phyloP scores from a whole-genome alignment of 2,329 filamentous ascomycete genomes.

The Fusarium chlamydosporum region DNA sequence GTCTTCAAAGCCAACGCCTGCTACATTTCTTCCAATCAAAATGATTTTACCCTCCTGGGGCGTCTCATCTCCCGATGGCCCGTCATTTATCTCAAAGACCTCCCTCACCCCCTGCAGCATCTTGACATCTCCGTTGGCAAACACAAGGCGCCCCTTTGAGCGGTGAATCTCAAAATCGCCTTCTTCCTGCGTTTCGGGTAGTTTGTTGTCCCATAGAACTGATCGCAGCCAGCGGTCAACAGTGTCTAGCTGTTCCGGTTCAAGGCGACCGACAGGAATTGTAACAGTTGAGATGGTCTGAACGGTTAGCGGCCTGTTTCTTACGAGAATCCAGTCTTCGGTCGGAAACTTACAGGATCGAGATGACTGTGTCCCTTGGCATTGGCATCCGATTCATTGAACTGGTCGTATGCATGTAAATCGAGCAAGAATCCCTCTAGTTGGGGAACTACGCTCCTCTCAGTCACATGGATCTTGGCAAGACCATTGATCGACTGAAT shows the following conservation, averaged over 20 bases:
- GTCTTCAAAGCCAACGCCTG: slow-evolving; percentile 64
- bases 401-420: slow-evolving; percentile 90
- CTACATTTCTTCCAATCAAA: slow-evolving; percentile 72
- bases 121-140: slow-evolving; percentile 75
- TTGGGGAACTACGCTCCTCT: slow-evolving; percentile 82
- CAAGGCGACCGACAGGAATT: slow-evolving; percentile 74
- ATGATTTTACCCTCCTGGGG: slow-evolving; percentile 69
- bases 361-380: slow-evolving; percentile 89
- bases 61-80: slow-evolving; percentile 54
- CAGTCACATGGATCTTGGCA: slow-evolving; percentile 85
- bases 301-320: slow-evolving; percentile 31
- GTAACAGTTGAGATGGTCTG: slow-evolving; percentile 88
- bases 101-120: slow-evolving; percentile 94
- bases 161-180: slow-evolving; percentile 84
- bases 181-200: slow-evolving; percentile 63
- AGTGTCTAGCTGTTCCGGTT: slow-evolving; percentile 67
- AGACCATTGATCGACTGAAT: slow-evolving; percentile 90
- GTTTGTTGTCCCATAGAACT: slow-evolving; percentile 83
- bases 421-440: slow-evolving; percentile 91
- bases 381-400: slow-evolving; percentile 78
- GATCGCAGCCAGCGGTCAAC: slow-evolving; percentile 87
- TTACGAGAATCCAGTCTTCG: not conserved
- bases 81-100: slow-evolving; percentile 90
- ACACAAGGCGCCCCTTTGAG: slow-evolving; percentile 82
- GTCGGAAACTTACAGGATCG: slow-evolving; percentile 75